These are phyloP conservation scores for Didymella glomerata DNA, from an alignment of 2,329 filamentous ascomycete genomes.

Conservation along the genomic window DNA sequence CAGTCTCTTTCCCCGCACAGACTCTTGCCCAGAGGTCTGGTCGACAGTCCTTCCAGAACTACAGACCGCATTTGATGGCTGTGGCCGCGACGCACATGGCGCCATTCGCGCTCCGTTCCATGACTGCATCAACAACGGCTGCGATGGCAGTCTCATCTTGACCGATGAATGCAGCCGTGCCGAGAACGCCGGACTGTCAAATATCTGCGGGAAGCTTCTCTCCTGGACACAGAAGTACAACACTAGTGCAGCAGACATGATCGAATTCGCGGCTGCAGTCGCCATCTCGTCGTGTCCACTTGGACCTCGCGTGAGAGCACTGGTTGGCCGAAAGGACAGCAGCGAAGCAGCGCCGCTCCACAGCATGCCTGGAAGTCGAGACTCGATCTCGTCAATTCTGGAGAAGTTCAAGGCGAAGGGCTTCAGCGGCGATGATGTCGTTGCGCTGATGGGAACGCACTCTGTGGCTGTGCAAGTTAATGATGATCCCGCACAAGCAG, in stretches of 20 bases:
- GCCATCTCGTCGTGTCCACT: conserved; percentile 37
- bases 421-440: conserved; percentile 40
- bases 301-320: conserved; percentile 31
- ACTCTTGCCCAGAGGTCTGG: conserved; percentile 34
- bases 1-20: conserved; percentile 21
- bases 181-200: conserved; percentile 55
- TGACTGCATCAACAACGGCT: conserved; percentile 41
- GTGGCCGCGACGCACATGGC: conserved; percentile 31
- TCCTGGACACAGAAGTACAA: conserved; percentile 52
- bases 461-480: conserved; percentile 37
- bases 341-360: conserved; percentile 24
- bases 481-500: conserved; percentile 35
- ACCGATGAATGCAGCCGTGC: conserved; percentile 40
- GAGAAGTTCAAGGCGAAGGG: conserved; percentile 40
- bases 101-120: conserved; percentile 40
- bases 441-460: conserved; percentile 48
- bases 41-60: conserved; percentile 28
- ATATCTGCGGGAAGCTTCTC: conserved; percentile 51
- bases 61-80: conserved; percentile 28
- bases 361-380: conserved; percentile 27
- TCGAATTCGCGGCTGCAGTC: conserved; percentile 37
- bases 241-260: conserved; percentile 41
- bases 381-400: conserved; percentile 30
- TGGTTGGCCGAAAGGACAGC: conserved; percentile 37
- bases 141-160: conserved; percentile 39